A percentile compares a stretch with the other conserved stretches of the same genome.
Conservation (phyloP, 768 basidiomycete genomes). For the Rubroboletus satanas region DNA sequence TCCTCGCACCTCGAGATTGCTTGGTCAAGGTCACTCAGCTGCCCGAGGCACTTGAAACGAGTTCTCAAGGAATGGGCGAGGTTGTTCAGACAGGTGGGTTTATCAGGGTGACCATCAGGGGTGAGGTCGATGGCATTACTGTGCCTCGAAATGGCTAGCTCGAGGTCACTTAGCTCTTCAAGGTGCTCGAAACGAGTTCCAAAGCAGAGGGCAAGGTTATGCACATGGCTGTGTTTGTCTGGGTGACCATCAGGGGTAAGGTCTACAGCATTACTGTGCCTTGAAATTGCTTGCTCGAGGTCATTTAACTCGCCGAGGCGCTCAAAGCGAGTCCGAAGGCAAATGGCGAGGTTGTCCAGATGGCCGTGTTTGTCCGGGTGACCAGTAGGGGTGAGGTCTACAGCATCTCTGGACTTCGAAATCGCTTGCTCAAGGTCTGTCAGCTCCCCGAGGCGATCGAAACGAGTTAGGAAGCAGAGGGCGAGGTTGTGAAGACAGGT, state of each 20-base stretch:
- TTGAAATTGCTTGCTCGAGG: not conserved
- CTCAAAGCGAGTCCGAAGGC: not conserved
- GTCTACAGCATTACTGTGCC: not conserved
- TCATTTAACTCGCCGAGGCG: not conserved
- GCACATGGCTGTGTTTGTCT: not conserved
- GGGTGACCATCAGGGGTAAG: not conserved
- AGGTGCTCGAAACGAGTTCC: not conserved
- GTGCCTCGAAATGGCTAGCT: not conserved
- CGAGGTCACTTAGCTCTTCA: not conserved
- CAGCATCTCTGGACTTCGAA: not conserved
- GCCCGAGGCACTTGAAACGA: not conserved
- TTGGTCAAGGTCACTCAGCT: no score
- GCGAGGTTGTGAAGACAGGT: no score
- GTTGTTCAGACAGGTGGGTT: not conserved
- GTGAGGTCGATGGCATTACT: no score
- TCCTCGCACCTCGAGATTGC: no score
- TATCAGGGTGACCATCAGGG: no score
- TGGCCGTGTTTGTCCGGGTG: no score
- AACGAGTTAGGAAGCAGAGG: no score
- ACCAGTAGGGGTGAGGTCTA: no score
- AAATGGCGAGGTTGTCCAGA: no score
- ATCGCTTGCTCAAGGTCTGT: not conserved
- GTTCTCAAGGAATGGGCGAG: not conserved
- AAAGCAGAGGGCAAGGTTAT: no score
- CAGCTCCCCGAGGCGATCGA: no score